Conservation (phyloP, 2,329 filamentous ascomycete genomes). For the Stemphylium vesicarium region DNA sequence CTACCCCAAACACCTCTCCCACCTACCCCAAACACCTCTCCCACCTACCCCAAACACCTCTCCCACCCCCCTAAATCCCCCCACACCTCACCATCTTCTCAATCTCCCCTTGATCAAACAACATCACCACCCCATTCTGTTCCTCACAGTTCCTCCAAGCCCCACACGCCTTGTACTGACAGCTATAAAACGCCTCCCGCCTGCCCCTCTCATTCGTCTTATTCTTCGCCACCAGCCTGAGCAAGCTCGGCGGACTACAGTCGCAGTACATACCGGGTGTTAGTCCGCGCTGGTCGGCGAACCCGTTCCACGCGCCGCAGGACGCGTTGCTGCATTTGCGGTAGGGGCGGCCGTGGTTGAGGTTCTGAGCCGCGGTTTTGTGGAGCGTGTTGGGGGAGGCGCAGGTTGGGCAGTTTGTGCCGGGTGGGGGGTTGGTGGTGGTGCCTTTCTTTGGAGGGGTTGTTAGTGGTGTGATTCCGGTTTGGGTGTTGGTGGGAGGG, state of each 20-base stretch:
- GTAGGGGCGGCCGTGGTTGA: not conserved
- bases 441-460: not conserved
- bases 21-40: too few relatives aligned
- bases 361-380: not conserved
- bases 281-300: slow-evolving; percentile 2
- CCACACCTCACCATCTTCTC: not conserved
- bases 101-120: not conserved
- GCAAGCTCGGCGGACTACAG: not conserved
- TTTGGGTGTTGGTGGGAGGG: not conserved
- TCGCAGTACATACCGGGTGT: not conserved
- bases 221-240: slow-evolving; percentile 6
- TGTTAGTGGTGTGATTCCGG: not conserved
- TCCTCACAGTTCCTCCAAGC: not conserved
- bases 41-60: too few relatives aligned
- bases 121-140: not conserved
- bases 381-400: not conserved
- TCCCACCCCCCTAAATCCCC: not conserved
- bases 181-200: slow-evolving; percentile 5
- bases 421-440: not conserved
- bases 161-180: slow-evolving; percentile 6
- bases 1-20: too few relatives aligned
- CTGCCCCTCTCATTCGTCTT: not conserved
- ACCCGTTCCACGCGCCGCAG: slow-evolving; percentile 7
- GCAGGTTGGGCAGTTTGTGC: slow-evolving; percentile 1
- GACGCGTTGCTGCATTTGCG: not conserved